These are phyloP conservation scores for Talaromyces trachyspermus DNA, from an alignment of 495 filamentous ascomycete species.

Conservation along the genomic window DNA sequence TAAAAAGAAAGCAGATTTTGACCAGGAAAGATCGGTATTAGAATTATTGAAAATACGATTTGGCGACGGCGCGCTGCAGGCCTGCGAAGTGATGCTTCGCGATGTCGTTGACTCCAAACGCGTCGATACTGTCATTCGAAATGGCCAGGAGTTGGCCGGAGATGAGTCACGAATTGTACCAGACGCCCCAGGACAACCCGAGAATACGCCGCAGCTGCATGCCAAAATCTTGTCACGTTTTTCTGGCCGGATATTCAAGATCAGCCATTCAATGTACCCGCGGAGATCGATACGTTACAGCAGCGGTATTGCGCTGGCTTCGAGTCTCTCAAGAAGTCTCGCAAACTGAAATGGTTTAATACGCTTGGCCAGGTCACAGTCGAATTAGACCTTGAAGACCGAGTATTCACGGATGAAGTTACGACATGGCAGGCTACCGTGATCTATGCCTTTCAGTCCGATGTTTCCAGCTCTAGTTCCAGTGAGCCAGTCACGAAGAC, in stretches of 20 bases:
- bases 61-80: conserved; percentile 76
- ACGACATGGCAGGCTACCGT: conserved; percentile 85
- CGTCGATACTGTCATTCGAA: conserved; percentile 57
- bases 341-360: conserved; percentile 83
- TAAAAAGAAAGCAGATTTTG: conserved; percentile 58
- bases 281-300: conserved; percentile 54
- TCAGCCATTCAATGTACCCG: conserved; percentile 66
- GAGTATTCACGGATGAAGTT: conserved; percentile 65
- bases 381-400: conserved; percentile 75
- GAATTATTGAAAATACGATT: conserved; percentile 85
- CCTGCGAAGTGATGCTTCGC: conserved; percentile 92
- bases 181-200: no score
- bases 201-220: conserved; percentile 45
- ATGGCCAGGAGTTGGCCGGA: conserved; percentile 32
- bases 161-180: conserved; percentile 11
- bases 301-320: conserved; percentile 69
- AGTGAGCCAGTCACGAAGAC: conserved; percentile 39
- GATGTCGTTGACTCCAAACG: conserved; percentile 83
- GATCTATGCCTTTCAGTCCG: conserved; percentile 72
- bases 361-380: conserved; percentile 75
- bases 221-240: conserved; percentile 84
- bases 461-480: conserved; percentile 9
- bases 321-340: conserved; percentile 64
- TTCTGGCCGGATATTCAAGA: conserved; percentile 87
- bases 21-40: conserved; percentile 73